phyloP scores from a whole-genome alignment of 768 basidiomycete genomes.

The Suillus fuscotomentosus region DNA sequence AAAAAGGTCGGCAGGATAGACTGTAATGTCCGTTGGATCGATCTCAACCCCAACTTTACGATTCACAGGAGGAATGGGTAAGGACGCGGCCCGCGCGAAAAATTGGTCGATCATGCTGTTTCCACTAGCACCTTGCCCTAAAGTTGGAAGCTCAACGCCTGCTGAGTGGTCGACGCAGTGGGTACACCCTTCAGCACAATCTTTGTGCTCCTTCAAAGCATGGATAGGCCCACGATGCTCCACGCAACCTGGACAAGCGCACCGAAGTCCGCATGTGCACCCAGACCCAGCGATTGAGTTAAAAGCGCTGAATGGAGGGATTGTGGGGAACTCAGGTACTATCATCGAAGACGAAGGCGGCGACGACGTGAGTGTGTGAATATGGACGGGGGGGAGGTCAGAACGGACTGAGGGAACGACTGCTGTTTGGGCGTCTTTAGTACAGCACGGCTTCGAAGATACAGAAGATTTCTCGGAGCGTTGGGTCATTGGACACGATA shows the following conservation, averaged over 20 bases:
- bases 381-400: constrained; percentile 30
- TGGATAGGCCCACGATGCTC: constrained; percentile 61
- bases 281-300: constrained; percentile 63
- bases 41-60: constrained; percentile 38
- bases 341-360: constrained; percentile 20
- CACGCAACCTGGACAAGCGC: constrained; percentile 71
- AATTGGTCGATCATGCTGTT: constrained; percentile 56
- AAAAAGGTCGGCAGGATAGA: constrained; percentile 41
- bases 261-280: constrained; percentile 69
- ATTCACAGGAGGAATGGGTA: constrained; percentile 56
- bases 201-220: constrained; percentile 29
- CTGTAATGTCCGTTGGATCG: constrained; percentile 52
- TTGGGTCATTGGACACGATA: not conserved
- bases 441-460: constrained; percentile 23
- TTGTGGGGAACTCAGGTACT: constrained; percentile 48
- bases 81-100: constrained; percentile 63
- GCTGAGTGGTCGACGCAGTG: constrained; percentile 57
- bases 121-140: constrained; percentile 8
- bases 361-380: constrained; percentile 48
- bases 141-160: constrained; percentile 43
- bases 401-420: not conserved
- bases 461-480: not conserved
- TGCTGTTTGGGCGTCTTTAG: not conserved
- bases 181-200: constrained; percentile 52
- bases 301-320: constrained; percentile 61